phyloP scores from a whole-genome alignment of 2,329 filamentous ascomycete species.

The Exophiala sideris region DNA sequence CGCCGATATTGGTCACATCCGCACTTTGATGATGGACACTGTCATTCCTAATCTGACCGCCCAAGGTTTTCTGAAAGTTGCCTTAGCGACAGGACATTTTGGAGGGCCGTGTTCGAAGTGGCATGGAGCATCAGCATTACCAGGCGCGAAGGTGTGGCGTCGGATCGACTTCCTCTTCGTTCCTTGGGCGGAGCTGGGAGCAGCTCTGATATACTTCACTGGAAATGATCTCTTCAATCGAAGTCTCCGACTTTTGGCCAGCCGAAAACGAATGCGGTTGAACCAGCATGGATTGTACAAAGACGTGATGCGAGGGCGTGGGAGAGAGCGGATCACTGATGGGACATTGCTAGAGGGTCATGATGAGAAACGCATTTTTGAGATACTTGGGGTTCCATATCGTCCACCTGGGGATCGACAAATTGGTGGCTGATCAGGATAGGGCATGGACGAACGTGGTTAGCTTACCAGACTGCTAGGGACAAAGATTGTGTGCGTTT shows the following conservation, averaged over 20 bases:
- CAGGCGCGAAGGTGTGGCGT: constrained; percentile 62
- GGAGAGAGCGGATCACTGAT: constrained; percentile 60
- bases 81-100: constrained; percentile 56
- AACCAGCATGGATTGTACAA: constrained; percentile 79
- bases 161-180: constrained; percentile 83
- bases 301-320: constrained; percentile 61
- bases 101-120: constrained; percentile 69
- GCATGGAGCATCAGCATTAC: constrained; percentile 79
- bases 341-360: constrained; percentile 70
- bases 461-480: no score
- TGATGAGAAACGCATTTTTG: constrained; percentile 77
- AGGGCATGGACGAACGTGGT: neutral
- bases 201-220: constrained; percentile 89
- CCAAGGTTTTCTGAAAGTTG: constrained; percentile 64
- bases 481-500: no score
- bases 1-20: constrained; percentile 57
- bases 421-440: constrained; percentile 1
- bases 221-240: constrained; percentile 94
- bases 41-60: constrained; percentile 62
- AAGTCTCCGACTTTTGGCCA: constrained; percentile 74
- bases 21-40: constrained; percentile 57
- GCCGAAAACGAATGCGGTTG: constrained; percentile 75
- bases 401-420: constrained; percentile 63
- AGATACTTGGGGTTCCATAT: constrained; percentile 77
- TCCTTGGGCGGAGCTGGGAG: constrained; percentile 73